Base-by-base conservation (phyloP, 208 protist species). In the Trypanosoma lewisi region DNA sequence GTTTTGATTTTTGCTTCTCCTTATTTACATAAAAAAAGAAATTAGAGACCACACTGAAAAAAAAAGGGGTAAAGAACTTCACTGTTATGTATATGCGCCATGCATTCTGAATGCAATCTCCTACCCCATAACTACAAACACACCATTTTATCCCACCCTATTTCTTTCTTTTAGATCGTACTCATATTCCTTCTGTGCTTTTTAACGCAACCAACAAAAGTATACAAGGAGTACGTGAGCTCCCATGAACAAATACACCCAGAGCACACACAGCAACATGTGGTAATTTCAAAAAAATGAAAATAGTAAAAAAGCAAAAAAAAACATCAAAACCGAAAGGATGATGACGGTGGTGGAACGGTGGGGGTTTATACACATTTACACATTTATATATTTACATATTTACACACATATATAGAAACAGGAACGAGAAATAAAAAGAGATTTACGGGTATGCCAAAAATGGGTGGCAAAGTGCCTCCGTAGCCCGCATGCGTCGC, bases 391-490 rank as follows among this genome's bases (percentile, higher is more conserved):
- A 54, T 65, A 65, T 54, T 34, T 65, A 65, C 54, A 39, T 65
- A 53, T 53, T n/a, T 56, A 65, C 54, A 54, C 54, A 48, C 23
- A 65, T 65, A 54, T 65, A 48, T 39, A 57, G 9, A 61, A 44
- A 47, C 52, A 34, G 30, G 12, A 23, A 45, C 31, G n/a, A 56
- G 6, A 62, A 62, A 36, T 21, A 62, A 16, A 16, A 45, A 16
- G 3, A 27, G 31, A 11, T 12, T n/a, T 60, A 60, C 0, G 4
- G 25, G 0, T 27, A 64, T 14, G 23, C 19, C 16, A 71, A 31
- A 37, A 71, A 74, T 19, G 60, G 68, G 50, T 74, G 68, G 27
- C 25, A 16, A 25, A 74, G 37, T 39, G 61, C 47, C 3, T 51
- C 41, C 0, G 2, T 27, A 6, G 68, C 44, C 2, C 28, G 33